Conservation (phyloP, 352 stramenopile genomes). For the Globisporangium carolinianum region DNA sequence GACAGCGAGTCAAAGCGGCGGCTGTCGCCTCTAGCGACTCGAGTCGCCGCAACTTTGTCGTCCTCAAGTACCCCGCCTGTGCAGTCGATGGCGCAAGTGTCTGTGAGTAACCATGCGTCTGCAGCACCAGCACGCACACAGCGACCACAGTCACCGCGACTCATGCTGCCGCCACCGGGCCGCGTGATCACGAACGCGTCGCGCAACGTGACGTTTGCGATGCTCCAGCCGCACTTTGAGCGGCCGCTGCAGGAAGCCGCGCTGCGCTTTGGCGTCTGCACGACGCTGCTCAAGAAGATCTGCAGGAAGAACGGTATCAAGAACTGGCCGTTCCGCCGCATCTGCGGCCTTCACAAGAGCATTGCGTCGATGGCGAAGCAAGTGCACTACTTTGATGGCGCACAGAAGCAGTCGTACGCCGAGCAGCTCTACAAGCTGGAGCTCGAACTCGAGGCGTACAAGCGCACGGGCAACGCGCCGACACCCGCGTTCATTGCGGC, state of each 20-base stretch:
- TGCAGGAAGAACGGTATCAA: constrained; percentile 52
- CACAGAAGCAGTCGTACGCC: constrained; percentile 41
- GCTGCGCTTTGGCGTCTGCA: constrained; percentile 52
- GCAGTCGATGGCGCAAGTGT: constrained; percentile 1
- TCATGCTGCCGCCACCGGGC: not conserved
- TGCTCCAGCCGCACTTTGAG: constrained; percentile 56
- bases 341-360: constrained; percentile 45
- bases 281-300: constrained; percentile 65
- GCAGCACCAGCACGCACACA: not conserved
- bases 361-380: constrained; percentile 58
- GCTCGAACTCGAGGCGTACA: constrained; percentile 32
- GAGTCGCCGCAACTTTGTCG: not conserved
- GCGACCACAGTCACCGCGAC: not conserved
- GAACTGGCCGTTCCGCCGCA: constrained; percentile 56
- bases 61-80: not conserved
- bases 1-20: not conserved
- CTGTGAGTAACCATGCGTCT: not conserved
- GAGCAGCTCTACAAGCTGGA: constrained; percentile 38
- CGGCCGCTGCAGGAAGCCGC: constrained; percentile 43
- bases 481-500: constrained; percentile 19
- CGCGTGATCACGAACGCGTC: constrained; percentile 40
- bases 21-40: not conserved
- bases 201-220: constrained; percentile 40
- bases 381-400: constrained; percentile 54
- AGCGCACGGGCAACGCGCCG: constrained; percentile 35